Conservation (phyloP, 331 rosid genomes). For the Acacia pycnantha region DNA sequence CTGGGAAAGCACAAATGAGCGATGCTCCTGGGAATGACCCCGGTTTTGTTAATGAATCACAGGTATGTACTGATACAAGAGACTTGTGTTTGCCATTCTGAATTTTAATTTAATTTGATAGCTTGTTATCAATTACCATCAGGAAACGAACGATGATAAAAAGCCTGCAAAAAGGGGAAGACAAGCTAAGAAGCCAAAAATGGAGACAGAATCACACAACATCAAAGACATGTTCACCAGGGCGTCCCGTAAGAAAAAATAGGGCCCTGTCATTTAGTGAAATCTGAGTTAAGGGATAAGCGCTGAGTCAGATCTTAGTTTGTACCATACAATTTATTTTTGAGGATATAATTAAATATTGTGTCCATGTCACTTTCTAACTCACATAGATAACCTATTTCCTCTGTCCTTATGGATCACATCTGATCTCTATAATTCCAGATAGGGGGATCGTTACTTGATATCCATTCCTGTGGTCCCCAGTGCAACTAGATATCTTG, state of each 20-base stretch:
- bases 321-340: slow-evolving; percentile 22
- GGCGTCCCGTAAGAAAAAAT: slow-evolving; percentile 66
- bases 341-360: not conserved
- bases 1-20: slow-evolving; percentile 50
- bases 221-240: slow-evolving; percentile 80
- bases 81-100: slow-evolving; percentile 15
- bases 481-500: not conserved
- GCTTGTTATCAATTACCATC: slow-evolving; percentile 12
- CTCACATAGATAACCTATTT: not conserved
- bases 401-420: not conserved
- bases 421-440: not conserved
- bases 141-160: slow-evolving; percentile 50
- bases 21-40: slow-evolving; percentile 35
- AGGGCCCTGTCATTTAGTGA: slow-evolving; percentile 23
- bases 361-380: not conserved
- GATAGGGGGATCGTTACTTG: not conserved
- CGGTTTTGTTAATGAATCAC: slow-evolving; percentile 32
- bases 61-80: slow-evolving; percentile 40
- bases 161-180: slow-evolving; percentile 58
- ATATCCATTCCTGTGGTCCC: not conserved
- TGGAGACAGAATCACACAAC: slow-evolving; percentile 78
- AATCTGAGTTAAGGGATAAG: slow-evolving; percentile 36
- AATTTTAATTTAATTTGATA: slow-evolving; percentile 16
- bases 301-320: slow-evolving; percentile 30
- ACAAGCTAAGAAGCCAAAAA: slow-evolving; percentile 64